These are phyloP conservation scores for Colletotrichum simmondsii DNA, from an alignment of 2,329 filamentous ascomycete genomes.

Conservation along the genomic window DNA sequence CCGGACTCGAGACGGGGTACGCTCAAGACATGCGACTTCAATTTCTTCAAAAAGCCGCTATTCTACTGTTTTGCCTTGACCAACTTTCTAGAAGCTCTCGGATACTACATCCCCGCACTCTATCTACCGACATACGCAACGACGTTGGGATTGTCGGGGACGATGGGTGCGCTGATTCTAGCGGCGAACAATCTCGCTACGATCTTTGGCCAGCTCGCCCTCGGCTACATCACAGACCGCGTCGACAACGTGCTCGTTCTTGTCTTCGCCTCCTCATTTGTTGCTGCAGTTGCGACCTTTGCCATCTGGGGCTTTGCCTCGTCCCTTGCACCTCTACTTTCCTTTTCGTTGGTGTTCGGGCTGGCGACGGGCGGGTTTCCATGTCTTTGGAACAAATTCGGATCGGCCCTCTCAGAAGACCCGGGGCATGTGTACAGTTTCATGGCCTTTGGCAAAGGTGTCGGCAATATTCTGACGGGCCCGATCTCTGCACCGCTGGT, in stretches of 20 bases:
- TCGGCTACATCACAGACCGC: constrained; percentile 58
- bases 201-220: constrained; percentile 55
- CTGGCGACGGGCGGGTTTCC: constrained; percentile 61
- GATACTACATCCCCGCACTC: constrained; percentile 66
- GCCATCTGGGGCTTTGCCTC: constrained; percentile 65
- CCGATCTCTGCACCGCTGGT: constrained; percentile 38
- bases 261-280: constrained; percentile 51
- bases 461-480: constrained; percentile 41
- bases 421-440: constrained; percentile 39
- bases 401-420: constrained; percentile 40
- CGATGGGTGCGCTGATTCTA: constrained; percentile 56
- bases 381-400: constrained; percentile 41
- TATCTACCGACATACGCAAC: constrained; percentile 64
- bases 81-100: constrained; percentile 62
- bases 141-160: constrained; percentile 48
- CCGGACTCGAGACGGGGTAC: constrained; percentile 47
- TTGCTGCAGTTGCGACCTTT: constrained; percentile 59
- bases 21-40: constrained; percentile 38
- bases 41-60: constrained; percentile 37
- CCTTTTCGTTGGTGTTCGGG: constrained; percentile 65
- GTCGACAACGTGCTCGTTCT: constrained; percentile 57
- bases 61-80: constrained; percentile 54
- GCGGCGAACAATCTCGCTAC: constrained; percentile 58
- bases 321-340: constrained; percentile 53
- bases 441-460: constrained; percentile 43